These are phyloP conservation scores for Mycena amicta DNA, from an alignment of 768 basidiomycete genomes.

Conservation along the genomic window DNA sequence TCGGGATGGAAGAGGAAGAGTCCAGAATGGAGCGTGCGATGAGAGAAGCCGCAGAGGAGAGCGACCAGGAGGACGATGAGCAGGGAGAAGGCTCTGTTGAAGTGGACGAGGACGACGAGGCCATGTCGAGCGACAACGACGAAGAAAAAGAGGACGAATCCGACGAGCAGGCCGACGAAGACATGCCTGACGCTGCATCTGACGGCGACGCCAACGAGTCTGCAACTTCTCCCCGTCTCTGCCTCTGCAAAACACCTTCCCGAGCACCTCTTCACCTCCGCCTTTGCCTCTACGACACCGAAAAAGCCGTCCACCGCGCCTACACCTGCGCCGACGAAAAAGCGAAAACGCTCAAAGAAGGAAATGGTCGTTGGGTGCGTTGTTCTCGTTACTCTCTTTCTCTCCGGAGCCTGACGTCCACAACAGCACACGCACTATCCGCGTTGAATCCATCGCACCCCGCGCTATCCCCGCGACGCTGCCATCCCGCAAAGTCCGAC, in stretches of 20 bases:
- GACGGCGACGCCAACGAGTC: conserved; percentile 7
- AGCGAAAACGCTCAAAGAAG: conserved; percentile 42
- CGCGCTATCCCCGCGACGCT: conserved; percentile 41
- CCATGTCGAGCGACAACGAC: conserved; percentile 29
- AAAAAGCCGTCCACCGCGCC: conserved; percentile 16
- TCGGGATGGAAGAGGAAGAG: conserved; percentile 26
- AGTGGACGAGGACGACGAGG: conserved; percentile 28
- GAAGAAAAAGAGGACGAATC: conserved; percentile 31
- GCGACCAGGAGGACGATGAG: too few species aligned
- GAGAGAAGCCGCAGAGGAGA: conserved; percentile 40
- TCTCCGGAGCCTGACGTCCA: not conserved
- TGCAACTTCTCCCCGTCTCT: not conserved
- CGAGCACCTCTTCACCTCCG: conserved; percentile 64
- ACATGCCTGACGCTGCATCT: conserved; percentile 13
- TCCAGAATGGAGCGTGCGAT: conserved; percentile 44
- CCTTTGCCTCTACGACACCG: conserved; percentile 43
- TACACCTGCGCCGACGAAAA: conserved; percentile 23
- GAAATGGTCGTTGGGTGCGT: conserved; percentile 61
- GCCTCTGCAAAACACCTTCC: conserved; percentile 56
- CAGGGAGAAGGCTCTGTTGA: conserved; percentile 29
- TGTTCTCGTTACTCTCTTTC: not conserved
- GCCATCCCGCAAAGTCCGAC: conserved; percentile 51
- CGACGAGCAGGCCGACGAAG: conserved; percentile 20
- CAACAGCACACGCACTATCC: conserved; percentile 56
- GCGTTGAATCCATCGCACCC: conserved; percentile 33